These are phyloP conservation scores for Arachnomyces sp. DNA, from an alignment of 2,329 filamentous ascomycete genomes.

Conservation along the genomic window DNA sequence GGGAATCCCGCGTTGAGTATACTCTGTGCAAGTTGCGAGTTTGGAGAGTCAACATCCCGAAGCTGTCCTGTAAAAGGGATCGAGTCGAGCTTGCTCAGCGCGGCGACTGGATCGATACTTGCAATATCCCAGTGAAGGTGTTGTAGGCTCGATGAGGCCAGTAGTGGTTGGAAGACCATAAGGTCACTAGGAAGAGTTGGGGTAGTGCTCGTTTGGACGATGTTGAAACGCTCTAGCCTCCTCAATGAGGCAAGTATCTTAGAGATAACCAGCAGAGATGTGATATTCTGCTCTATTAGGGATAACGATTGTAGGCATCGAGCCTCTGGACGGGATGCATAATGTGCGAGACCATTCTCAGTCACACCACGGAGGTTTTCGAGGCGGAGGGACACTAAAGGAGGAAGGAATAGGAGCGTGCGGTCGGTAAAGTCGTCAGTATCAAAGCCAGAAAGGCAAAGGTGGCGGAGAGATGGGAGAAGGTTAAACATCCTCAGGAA, in stretches of 20 bases:
- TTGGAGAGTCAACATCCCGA: conserved; percentile 28
- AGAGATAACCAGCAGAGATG: conserved; percentile 43
- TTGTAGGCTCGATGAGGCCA: conserved; percentile 42
- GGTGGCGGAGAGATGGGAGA: conserved; percentile 45
- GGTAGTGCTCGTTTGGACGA: conserved; percentile 43
- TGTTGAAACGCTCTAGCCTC: conserved; percentile 41
- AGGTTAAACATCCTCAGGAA: conserved; percentile 46
- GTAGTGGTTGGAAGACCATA: conserved; percentile 38
- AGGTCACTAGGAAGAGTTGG: conserved; percentile 37
- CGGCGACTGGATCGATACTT: conserved; percentile 27
- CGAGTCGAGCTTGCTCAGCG: conserved; percentile 30
- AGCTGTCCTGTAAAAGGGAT: conserved; percentile 28
- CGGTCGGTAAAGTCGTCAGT: conserved; percentile 47
- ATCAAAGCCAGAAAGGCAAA: conserved; percentile 48
- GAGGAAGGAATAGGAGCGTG: conserved; percentile 45
- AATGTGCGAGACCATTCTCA: conserved; percentile 46
- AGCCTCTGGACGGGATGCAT: conserved; percentile 40
- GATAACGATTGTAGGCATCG: conserved; percentile 38
- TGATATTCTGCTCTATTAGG: conserved; percentile 47
- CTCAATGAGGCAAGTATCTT: conserved; percentile 42
- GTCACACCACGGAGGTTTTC: conserved; percentile 49
- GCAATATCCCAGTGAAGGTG: conserved; percentile 51
- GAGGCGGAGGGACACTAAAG: conserved; percentile 46
- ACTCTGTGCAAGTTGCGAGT: conserved; percentile 36
- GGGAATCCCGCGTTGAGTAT: conserved; percentile 37